Conservation (phyloP, 1,284 basidiomycete species). For the Fistulina hepatica region DNA sequence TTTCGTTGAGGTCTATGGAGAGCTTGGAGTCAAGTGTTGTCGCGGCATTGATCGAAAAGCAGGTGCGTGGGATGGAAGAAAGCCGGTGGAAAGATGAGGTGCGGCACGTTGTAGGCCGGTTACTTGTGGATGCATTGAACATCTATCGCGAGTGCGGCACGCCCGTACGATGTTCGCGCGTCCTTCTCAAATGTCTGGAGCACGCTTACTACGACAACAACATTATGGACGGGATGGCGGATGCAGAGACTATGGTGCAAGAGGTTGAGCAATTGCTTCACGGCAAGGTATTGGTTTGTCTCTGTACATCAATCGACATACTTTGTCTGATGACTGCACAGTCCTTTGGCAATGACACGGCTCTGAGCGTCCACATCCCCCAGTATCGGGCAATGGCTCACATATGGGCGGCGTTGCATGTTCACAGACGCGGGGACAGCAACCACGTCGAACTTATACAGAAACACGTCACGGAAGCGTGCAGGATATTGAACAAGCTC, state of each 20-base stretch:
- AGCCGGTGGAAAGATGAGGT: conserved; percentile 47
- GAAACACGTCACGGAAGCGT: conserved; percentile 40
- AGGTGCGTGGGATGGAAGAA: conserved; percentile 41
- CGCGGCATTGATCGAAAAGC: conserved; percentile 51
- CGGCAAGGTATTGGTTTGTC: conserved; percentile 35
- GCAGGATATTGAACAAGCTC: conserved; percentile 32
- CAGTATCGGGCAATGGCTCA: conserved; percentile 42
- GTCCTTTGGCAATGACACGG: conserved; percentile 31
- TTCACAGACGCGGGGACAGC: conserved; percentile 38
- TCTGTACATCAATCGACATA: no score
- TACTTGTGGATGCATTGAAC: conserved; percentile 39
- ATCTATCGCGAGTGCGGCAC: conserved; percentile 37
- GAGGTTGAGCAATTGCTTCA: conserved; percentile 33
- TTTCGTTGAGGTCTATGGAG: conserved; percentile 31
- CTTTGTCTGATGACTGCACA: conserved; percentile 20
- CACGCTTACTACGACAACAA: conserved; percentile 39
- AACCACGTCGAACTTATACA: conserved; percentile 32
- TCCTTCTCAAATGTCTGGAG: conserved; percentile 41
- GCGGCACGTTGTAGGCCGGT: conserved; percentile 24
- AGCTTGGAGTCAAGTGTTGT: conserved; percentile 23
- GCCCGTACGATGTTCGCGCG: conserved; percentile 44
- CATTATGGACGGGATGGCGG: no score
- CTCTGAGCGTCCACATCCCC: conserved; percentile 27
- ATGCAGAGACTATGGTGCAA: conserved; percentile 28
- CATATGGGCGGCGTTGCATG: conserved; percentile 57